phyloP scores from a whole-genome alignment of 1,284 basidiomycete species.

The Inonotus hispidus region DNA sequence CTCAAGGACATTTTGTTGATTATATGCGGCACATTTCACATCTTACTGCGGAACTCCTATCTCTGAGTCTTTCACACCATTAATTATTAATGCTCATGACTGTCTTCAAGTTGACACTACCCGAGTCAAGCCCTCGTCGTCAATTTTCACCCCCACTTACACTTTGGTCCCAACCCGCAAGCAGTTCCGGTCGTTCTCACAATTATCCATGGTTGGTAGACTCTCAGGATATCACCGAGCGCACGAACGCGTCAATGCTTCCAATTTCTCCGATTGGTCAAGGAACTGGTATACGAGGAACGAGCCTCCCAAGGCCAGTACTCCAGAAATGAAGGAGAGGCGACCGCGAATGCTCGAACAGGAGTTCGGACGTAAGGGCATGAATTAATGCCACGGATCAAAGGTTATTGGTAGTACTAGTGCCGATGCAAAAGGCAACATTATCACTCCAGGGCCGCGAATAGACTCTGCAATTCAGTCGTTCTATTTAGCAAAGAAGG shows the following conservation, averaged over 20 bases:
- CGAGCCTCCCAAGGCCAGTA: slow-evolving; percentile 28
- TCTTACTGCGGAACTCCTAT: too few relatives aligned
- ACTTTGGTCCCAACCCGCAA: neutral
- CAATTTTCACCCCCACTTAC: slow-evolving; percentile 23
- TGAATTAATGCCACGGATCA: slow-evolving; percentile 35
- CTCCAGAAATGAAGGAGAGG: slow-evolving; percentile 53
- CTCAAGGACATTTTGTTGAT: too few relatives aligned
- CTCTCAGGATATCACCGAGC: slow-evolving; percentile 5
- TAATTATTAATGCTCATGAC: too few relatives aligned
- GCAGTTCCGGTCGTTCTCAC: slow-evolving; percentile 9
- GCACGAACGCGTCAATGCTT: slow-evolving; percentile 42
- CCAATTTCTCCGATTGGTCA: slow-evolving; percentile 57
- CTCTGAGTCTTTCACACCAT: too few relatives aligned
- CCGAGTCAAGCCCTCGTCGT: too few relatives aligned
- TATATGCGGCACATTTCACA: too few relatives aligned
- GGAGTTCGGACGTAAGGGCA: slow-evolving; percentile 41
- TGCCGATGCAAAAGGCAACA: slow-evolving; percentile 47
- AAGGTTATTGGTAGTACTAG: slow-evolving; percentile 51
- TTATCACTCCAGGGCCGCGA: slow-evolving; percentile 59
- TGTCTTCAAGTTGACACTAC: too few relatives aligned
- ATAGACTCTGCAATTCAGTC: too few relatives aligned
- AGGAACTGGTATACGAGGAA: slow-evolving; percentile 45
- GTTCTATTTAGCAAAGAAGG: too few relatives aligned
- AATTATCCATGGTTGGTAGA: slow-evolving; percentile 20
- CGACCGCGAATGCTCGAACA: slow-evolving; percentile 65